These are phyloP conservation scores for Leishmania martiniquensis DNA, from an alignment of 208 protist genomes.

Conservation along the genomic window DNA sequence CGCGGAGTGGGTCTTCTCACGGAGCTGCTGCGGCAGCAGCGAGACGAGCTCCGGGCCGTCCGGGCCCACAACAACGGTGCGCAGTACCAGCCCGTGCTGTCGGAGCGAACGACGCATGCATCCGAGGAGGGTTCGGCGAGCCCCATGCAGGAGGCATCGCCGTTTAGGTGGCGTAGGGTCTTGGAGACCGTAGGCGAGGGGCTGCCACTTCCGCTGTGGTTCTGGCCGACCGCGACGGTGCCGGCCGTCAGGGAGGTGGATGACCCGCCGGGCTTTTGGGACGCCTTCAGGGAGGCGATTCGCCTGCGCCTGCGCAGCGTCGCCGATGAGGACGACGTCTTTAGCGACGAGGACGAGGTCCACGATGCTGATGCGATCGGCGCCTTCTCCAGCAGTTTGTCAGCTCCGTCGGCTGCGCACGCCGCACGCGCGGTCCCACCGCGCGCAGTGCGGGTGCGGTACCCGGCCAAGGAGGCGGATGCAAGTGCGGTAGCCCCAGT, in stretches of 20 bases:
- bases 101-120: not conserved
- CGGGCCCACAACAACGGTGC: conserved; percentile 24
- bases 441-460: too few relatives aligned
- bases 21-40: conserved; percentile 19
- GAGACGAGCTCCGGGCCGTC: conserved; percentile 7
- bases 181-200: conserved; percentile 31
- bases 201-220: conserved; percentile 28
- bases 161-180: conserved; percentile 24
- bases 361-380: not conserved
- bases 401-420: not conserved
- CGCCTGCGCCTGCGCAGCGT: conserved; percentile 48
- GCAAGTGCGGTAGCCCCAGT: conserved; percentile 17
- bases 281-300: conserved; percentile 31
- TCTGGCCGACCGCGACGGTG: conserved; percentile 39
- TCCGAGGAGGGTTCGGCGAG: conserved; percentile 17
- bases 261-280: conserved; percentile 54
- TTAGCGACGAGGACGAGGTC: conserved; percentile 28
- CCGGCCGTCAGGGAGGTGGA: conserved; percentile 27
- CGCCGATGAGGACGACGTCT: conserved; percentile 42
- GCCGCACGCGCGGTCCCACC: not conserved
- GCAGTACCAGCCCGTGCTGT: conserved; percentile 25
- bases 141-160: conserved; percentile 13
- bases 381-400: not conserved
- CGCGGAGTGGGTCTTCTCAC: conserved; percentile 27
- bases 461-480: too few relatives aligned